Percentiles rank a stretch among this genome's conserved stretches.
Conservation (phyloP, 495 filamentous ascomycete species). For the Aspergillus funiculosus region DNA sequence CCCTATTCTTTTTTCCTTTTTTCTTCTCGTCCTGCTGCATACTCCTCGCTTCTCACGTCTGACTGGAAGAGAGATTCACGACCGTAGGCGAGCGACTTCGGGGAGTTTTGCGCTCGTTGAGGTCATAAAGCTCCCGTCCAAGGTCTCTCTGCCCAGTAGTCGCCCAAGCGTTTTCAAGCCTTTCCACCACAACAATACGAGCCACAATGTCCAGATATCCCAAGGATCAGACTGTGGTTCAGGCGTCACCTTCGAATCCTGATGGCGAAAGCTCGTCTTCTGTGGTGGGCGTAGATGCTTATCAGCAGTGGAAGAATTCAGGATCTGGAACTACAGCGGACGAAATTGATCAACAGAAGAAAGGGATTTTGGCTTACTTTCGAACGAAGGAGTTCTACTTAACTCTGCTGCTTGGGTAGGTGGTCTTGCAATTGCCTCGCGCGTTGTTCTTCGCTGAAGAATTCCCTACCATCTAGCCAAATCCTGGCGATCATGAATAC, state of each 20-base stretch:
- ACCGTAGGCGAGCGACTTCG: constrained; percentile 48
- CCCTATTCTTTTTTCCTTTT: constrained; percentile 5
- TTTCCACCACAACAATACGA: constrained; percentile 4
- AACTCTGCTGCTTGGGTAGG: constrained; percentile 68
- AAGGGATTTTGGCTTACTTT: constrained; percentile 72
- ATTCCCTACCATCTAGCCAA: constrained; percentile 64
- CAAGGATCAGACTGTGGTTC: constrained; percentile 27
- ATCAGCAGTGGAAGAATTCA: constrained; percentile 9
- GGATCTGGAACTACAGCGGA: constrained; percentile 28
- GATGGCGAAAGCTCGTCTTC: constrained; percentile 25
- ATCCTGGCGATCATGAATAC: constrained; percentile 83
- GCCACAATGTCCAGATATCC: constrained; percentile 3
- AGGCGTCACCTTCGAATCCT: constrained; percentile 19
- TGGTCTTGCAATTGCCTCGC: background rate
- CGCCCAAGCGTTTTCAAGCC: background rate
- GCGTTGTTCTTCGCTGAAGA: background rate
- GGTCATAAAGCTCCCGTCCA: constrained; percentile 42
- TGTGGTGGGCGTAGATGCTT: constrained; percentile 17
- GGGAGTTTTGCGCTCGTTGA: constrained; percentile 54
- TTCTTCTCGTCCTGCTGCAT: background rate
- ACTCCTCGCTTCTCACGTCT: background rate
- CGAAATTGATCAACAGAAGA: constrained; percentile 36
- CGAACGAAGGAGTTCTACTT: constrained; percentile 82
- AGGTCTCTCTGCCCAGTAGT: too few species aligned
- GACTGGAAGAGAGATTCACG: constrained; percentile 3